Base-by-base conservation (phyloP, 495 filamentous ascomycete species). In the Cercophora sp. region DNA sequence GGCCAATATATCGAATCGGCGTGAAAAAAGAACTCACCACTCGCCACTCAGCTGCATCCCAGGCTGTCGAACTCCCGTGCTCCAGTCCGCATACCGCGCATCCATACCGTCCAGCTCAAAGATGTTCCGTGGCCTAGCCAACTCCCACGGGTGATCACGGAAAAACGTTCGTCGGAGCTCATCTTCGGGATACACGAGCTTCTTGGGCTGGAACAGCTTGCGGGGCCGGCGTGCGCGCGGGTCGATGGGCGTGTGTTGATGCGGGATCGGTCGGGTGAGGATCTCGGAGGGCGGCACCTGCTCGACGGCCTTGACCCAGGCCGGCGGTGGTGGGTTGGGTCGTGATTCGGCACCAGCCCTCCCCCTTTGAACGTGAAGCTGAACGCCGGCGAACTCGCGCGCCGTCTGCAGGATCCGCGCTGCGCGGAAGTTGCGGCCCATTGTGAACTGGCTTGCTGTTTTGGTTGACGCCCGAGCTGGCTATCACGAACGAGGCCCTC, bases 141-240 rank as follows among this genome's bases (percentile, higher is more conserved):
- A 75, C 67, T 98, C 93, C 93, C 93, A 98, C 4, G 93, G 93
- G 70, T 98, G 93, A 68, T 98, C 91, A 54, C 76, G 77, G 73
- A 86, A 97, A 74, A 97, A 98, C 23, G 85, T 73, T 50, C 62
- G 73, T 43, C 93, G 85, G 58, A 97, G 73, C 55, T 75, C 69
- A 67, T 98, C 94, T 68, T 98, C 93, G 40, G 89, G 87, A 67
- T 91, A 94, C 47, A 75, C 75, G 46, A 98, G 82, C 49, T 74
- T 63, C 44, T 89, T 80, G 4, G 93, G 93, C 60, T 84, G 79
- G 72, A 89, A 97, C 60, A 95, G 65, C 49, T 84, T 79, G 64
- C 84, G 89, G 5, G 87, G 71, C 65, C 84, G 73, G 51, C 72
- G 74, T 19, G 70, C 74, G 56, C 73, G 80, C 32, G 72, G 56